These are phyloP conservation scores for Coniochaeta hoffmannii DNA, from an alignment of 2,329 filamentous ascomycete species.

Conservation along the genomic window DNA sequence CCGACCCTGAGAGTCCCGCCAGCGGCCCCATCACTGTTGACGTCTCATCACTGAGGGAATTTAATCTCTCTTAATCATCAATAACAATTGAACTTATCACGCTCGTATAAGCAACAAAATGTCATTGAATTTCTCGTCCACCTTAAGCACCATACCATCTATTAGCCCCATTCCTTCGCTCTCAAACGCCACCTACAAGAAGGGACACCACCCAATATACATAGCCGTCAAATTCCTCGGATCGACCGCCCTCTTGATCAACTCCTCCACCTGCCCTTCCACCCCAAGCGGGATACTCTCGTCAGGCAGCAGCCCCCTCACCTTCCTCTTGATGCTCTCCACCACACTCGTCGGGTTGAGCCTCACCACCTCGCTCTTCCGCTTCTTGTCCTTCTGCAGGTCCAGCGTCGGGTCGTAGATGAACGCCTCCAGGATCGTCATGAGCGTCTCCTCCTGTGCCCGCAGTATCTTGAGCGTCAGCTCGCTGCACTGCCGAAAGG, in stretches of 20 bases:
- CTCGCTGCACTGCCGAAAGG: conserved; percentile 86
- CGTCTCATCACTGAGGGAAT: too few species aligned
- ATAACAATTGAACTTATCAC: too few species aligned
- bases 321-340: conserved; percentile 80
- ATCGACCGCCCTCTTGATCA: conserved; percentile 82
- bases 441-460: conserved; percentile 90
- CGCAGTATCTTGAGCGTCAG: conserved; percentile 77
- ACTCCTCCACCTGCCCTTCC: conserved; percentile 93
- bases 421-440: conserved; percentile 96
- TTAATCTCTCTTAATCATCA: too few species aligned
- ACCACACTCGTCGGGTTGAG: conserved; percentile 67
- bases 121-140: too few species aligned
- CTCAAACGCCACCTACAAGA: conserved; percentile 39
- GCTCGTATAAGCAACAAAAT: too few species aligned
- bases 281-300: conserved; percentile 92
- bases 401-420: conserved; percentile 95
- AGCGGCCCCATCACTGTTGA: too few species aligned
- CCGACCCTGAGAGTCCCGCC: too few species aligned
- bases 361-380: conserved; percentile 39
- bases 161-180: too few species aligned
- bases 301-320: conserved; percentile 73
- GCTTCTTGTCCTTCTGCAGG: conserved; percentile 66
- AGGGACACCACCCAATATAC: conserved; percentile 90
- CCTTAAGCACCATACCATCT: too few species aligned
- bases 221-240: conserved; percentile 76